Percentiles rank a stretch among this genome's conserved stretches.
phyloP scores from a whole-genome alignment of 305 asterid genomes.

The Plantago coronopus region DNA sequence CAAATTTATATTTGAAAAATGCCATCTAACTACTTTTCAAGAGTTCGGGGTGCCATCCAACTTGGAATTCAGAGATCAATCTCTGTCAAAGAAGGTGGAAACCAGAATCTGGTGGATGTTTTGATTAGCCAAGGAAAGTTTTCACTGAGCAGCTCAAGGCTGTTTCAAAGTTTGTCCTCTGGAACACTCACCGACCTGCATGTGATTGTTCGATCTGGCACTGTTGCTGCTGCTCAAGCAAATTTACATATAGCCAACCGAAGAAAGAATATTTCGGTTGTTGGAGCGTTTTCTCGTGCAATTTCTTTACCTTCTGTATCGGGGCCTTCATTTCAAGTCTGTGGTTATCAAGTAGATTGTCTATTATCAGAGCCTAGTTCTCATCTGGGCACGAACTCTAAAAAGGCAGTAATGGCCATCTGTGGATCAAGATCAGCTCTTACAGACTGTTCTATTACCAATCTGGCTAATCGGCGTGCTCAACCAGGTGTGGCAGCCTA shows the following conservation, averaged over 20 bases:
- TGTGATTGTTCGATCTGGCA: constrained; percentile 52
- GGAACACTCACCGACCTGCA: constrained; percentile 36
- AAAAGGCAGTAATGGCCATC: constrained; percentile 50
- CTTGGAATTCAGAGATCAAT: constrained; percentile 48
- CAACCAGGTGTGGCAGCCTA: constrained; percentile 37
- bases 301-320: constrained; percentile 70
- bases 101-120: constrained; percentile 44
- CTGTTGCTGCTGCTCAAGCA: constrained; percentile 67
- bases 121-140: constrained; percentile 51
- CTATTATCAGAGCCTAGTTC: constrained; percentile 38
- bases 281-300: constrained; percentile 68
- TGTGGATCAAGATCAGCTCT: constrained; percentile 40
- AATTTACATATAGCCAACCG: constrained; percentile 50
- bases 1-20: constrained; percentile 44
- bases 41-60: constrained; percentile 45
- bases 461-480: constrained; percentile 30
- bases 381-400: constrained; percentile 27
- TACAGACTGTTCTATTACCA: constrained; percentile 30
- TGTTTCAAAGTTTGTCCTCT: constrained; percentile 38
- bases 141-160: constrained; percentile 41
- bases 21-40: constrained; percentile 65
- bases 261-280: constrained; percentile 56
- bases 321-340: constrained; percentile 66
- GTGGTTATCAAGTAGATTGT: constrained; percentile 60
- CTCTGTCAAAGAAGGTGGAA: constrained; percentile 43